Evolutionary conservation across 2,329 filamentous ascomycete species (phyloP).

Genomic region (Lithohypha guttulata): DNA sequence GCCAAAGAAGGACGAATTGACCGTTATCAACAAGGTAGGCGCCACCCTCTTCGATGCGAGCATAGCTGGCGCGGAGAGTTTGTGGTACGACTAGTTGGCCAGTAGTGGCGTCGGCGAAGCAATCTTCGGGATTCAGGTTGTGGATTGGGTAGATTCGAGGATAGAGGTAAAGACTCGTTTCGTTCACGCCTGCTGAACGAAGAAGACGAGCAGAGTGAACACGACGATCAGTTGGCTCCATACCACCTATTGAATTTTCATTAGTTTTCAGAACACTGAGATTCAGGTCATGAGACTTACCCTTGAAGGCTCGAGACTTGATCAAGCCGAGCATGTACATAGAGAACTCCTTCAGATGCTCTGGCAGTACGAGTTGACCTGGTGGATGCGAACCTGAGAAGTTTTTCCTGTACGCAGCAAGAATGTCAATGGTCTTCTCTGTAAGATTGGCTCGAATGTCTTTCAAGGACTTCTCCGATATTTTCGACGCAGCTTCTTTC

Average conservation of each 20-base stretch:
- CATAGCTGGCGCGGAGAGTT: constrained; percentile 70
- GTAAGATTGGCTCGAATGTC: constrained; percentile 74
- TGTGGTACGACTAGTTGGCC: constrained; percentile 80
- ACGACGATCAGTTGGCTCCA: constrained; percentile 79
- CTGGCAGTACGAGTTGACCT: constrained; percentile 85
- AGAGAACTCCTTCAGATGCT: constrained; percentile 88
- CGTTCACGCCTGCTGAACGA: constrained; percentile 72
- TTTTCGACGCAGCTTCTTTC: constrained; percentile 82
- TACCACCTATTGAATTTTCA: constrained; percentile 47
- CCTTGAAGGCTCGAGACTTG: constrained; percentile 87
- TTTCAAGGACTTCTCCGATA: constrained; percentile 65
- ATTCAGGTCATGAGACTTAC: constrained; percentile 26
- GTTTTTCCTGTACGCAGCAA: constrained; percentile 86
- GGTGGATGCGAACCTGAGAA: constrained; percentile 79
- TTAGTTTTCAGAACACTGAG: not conserved
- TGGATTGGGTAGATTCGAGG: constrained; percentile 87
- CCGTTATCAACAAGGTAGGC: constrained; percentile 94
- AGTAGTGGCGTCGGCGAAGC: constrained; percentile 77
- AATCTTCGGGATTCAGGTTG: constrained; percentile 75
- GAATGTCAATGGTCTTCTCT: constrained; percentile 85
- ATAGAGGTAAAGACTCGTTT: constrained; percentile 86
- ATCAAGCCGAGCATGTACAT: constrained; percentile 90
- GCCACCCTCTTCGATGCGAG: constrained; percentile 80
- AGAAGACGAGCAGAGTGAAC: constrained; percentile 88
- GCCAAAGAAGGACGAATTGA: constrained; percentile 81